Conservation (phyloP, 345 rosid genomes). For the Carallia brachiata region DNA sequence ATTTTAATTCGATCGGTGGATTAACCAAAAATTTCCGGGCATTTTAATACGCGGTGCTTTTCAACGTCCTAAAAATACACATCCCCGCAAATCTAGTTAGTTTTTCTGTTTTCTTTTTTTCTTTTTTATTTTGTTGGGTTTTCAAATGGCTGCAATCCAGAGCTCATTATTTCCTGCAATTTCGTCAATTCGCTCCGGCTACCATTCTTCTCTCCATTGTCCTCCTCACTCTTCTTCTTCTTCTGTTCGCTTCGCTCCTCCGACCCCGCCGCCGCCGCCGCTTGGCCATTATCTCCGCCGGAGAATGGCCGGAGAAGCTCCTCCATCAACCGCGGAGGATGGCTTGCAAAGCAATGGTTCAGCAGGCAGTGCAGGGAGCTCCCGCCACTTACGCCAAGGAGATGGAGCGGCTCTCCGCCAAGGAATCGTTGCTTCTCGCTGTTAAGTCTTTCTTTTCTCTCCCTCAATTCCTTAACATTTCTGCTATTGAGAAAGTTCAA, state of each 20-base stretch:
- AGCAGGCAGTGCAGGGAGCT: slow-evolving; percentile 67
- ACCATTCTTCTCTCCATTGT: not conserved
- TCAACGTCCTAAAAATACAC: no score
- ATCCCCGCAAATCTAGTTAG: no score
- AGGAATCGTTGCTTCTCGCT: slow-evolving; percentile 89
- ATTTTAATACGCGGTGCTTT: no score
- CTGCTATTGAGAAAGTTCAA: not conserved
- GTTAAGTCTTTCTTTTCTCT: slow-evolving; percentile 33
- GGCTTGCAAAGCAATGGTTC: slow-evolving; percentile 53
- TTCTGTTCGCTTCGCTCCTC: no score
- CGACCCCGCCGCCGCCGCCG: not conserved
- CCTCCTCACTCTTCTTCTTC: not conserved
- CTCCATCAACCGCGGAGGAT: slow-evolving; percentile 4
- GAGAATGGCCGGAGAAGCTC: not conserved
- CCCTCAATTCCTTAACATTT: not conserved
- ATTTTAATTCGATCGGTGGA: no score
- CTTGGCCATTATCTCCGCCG: not conserved
- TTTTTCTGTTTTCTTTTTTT: no score
- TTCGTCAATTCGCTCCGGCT: no score
- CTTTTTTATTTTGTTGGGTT: no score
- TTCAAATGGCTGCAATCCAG: no score
- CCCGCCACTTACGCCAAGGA: slow-evolving; percentile 81
- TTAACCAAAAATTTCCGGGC: no score
- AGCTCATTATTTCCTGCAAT: no score
- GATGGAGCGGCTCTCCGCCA: slow-evolving; percentile 97